Evolutionary conservation across 352 stramenopile species (phyloP), one percentile per base, ranked within the genome.

Genomic region (Phytophthora pinifolia): DNA sequence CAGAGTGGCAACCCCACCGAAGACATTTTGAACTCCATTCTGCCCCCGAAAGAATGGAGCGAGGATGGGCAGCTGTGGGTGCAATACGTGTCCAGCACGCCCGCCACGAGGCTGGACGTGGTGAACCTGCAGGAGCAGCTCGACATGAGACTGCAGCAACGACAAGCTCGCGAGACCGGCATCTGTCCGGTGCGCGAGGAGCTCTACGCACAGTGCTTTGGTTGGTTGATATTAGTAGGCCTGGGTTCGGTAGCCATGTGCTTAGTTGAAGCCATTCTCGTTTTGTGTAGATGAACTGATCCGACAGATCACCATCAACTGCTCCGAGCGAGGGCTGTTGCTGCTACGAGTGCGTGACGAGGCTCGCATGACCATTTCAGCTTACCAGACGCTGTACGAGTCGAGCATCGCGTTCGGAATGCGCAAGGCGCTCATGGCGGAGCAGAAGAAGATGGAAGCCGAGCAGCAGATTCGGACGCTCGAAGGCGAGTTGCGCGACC

Each of bases 341-440:
- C 64, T 97, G 30, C 67, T 97, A 41, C 82, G 89, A 10, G 89
- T 97, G 30, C 77, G 92, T 25, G 89, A 97, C 57, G 91, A 98
- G 57, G 89, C 92, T 32, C 76, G 87, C 13, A 97, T 97, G 89
- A 97, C 88, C 4, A 96, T 97, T 58, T 82, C 86, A 12, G 88
- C 91, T 12, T 98, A 97, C 54, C 87, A 97, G 67, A 97, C 87
- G 14, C 63, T 98, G 46, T 98, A 98, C 62, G 90, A 98, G 65
- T 92, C 74, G 15, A 92, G 75, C 36, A 96, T 97, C 42, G 90
- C 91, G 10, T 98, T 97, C 54, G 91, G 90, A 29, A 97, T 98
- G 78, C 83, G 92, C 55, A 97, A 98, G 67, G 90, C 92, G 20
- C 73, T 98, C 9, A 95, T 97, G 75, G 86, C 87, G 8, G 88